Evolutionary conservation across 768 basidiomycete genomes (phyloP), one percentile per base, ranked within the genome.

Genomic region (Crassisporium funariophilum): DNA sequence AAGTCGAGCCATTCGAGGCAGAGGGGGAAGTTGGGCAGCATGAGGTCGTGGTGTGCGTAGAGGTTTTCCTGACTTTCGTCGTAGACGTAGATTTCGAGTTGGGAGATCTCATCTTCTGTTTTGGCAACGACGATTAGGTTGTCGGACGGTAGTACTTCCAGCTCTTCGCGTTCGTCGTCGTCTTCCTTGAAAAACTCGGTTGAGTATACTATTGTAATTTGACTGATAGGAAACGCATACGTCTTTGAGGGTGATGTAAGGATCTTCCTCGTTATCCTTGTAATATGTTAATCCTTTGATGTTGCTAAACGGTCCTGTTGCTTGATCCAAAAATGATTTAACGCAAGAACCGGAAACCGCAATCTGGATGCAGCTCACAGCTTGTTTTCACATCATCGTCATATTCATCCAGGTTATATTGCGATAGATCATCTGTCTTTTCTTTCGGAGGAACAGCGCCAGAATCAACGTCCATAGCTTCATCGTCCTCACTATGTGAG

Each of bases 1-100:
- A 93, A 98, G 65, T 98, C 91, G 49, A 98, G 85, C 97, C 97
- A 99, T 76, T 99, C 97, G 47, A 99, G 88, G 59, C 95, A 98
- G 48, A 99, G 86, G 7, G 97, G 97, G 68, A 98, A 94, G 54
- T 91, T 92, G 53, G 95, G 94, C 22, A 99, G 81, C 85, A 99
- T 91, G 64, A 98, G 78, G 66, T 99, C 97, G 68, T 99, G 97
- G 65, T 98, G 97, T 29, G 88, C 89, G 63, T 94, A 98, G 34
- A 98, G 80, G 63, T 91, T 92, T 63, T 94, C 91, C 70, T 89
- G 74, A 0, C 82, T 76, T 61, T 95, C 93, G 65, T 98, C 93
- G 68, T 97, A 98, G 59, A 98, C 86, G 69, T 95, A 95, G 54
- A 97, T 78, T 64, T 98, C 95, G 44, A 98, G 79, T 54, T 97